These are phyloP conservation scores for Microbotryum lychnidis-dioicae DNA, from an alignment of 1,284 basidiomycete species.

Conservation along the genomic window DNA sequence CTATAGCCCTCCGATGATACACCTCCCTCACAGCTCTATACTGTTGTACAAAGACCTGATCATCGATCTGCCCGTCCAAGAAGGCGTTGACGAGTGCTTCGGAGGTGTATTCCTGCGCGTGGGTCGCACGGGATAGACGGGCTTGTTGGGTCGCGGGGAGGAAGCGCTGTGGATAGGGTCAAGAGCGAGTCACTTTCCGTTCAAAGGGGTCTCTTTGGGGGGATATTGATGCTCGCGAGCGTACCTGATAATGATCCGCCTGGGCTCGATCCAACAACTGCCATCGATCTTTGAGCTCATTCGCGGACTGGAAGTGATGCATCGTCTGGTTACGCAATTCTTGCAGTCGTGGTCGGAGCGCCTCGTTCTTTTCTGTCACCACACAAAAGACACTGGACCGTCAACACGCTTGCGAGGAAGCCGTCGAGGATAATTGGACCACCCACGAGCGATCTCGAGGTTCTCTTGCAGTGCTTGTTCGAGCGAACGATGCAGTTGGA, in stretches of 20 bases:
- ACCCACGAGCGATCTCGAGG: conserved; percentile 75
- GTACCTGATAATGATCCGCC: conserved; percentile 72
- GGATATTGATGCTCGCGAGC: conserved; percentile 22
- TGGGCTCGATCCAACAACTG: conserved; percentile 77
- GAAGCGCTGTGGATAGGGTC: conserved; percentile 53
- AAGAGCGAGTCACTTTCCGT: neutral
- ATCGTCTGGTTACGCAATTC: conserved; percentile 35
- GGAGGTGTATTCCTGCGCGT: conserved; percentile 76
- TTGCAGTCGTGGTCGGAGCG: conserved; percentile 54
- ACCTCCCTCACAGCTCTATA: conserved; percentile 75
- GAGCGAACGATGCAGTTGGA: conserved; percentile 56
- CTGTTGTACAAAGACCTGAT: conserved; percentile 77
- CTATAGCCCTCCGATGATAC: conserved; percentile 82
- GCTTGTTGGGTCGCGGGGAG: conserved; percentile 75
- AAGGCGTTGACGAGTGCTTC: conserved; percentile 73
- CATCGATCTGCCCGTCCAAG: conserved; percentile 52
- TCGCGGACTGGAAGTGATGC: conserved; percentile 68
- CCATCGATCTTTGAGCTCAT: conserved; percentile 68
- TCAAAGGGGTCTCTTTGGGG: neutral
- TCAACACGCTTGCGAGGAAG: neutral
- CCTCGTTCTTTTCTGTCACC: conserved; percentile 58
- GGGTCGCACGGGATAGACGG: conserved; percentile 72
- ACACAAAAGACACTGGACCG: too few relatives aligned
- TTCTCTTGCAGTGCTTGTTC: conserved; percentile 72
- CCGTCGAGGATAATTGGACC: too few relatives aligned